Evolutionary conservation across 2,329 filamentous ascomycete species (phyloP).

Genomic region (Calonectria hongkongensis): DNA sequence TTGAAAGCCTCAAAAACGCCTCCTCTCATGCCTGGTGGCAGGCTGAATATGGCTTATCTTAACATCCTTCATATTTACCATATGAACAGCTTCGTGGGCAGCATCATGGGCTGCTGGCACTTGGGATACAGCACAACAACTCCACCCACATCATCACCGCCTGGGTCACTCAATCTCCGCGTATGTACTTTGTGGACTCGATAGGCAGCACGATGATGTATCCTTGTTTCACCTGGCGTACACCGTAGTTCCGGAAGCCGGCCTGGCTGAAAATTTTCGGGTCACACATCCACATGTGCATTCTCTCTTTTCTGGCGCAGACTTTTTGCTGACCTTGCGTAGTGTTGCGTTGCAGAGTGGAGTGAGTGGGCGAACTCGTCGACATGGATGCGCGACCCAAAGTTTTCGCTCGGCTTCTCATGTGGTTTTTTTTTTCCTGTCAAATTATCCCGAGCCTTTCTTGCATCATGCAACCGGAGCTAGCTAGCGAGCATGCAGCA

Average conservation of each 20-base stretch:
- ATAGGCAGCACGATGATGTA: background rate
- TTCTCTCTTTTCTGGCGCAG: background rate
- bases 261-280: background rate
- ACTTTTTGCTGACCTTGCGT: conserved; percentile 1
- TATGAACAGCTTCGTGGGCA: background rate
- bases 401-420: background rate
- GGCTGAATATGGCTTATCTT: background rate
- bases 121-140: background rate
- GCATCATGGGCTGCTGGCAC: background rate
- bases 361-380: background rate
- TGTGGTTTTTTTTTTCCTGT: background rate
- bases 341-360: conserved; percentile 12
- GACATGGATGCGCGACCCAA: background rate
- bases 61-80: background rate
- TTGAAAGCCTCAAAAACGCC: background rate
- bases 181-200: background rate
- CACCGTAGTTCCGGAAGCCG: background rate
- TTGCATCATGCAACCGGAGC: conserved; percentile 21
- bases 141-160: background rate
- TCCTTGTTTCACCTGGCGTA: background rate
- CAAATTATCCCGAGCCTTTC: conserved; percentile 21
- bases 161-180: background rate
- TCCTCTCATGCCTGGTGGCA: background rate
- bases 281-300: background rate
- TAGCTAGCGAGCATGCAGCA: background rate